Evolutionary conservation across 2,329 filamentous ascomycete species (phyloP), one percentile per base, ranked within the genome.

Genomic region (Sporothrix dimorphospora): DNA sequence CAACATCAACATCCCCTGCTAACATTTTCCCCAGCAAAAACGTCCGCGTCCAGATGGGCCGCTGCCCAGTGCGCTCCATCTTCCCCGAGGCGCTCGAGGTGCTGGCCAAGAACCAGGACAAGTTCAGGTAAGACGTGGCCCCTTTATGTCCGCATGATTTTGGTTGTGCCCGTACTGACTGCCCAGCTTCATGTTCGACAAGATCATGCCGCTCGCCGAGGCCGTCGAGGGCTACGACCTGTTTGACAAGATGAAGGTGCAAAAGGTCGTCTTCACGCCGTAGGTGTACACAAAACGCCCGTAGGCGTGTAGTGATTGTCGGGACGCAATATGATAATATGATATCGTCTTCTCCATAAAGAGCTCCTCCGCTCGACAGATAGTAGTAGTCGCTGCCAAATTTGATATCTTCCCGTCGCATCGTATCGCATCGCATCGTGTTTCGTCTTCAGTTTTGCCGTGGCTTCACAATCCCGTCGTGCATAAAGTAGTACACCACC

Each of bases 391-490:
- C 4, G 40, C 24, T 30, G n/a, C 34, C 49, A 34, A 34, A 16
- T 47, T 40, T 27, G 11, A 30, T 9, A 19, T 51, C 24, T 49
- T 16, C 27, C 3, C 9, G n/a, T 34, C 19, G 27, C 24, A 34
- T 30, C 21, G 67, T 42, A 19, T 45, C 61, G 19, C 38, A n/a
- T 40, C 42, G 19, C 47, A 7, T 9, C 30, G 27, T 55, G 1
- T 11, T n/a, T n/a, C n/a, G 21, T 38, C 24, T 34, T 86, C 82
- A 95, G 79, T 96, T 96, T 80, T 95, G 93, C 72, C 93, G 86
- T 30, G 93, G 93, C 83, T 95, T 96, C 70, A 95, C 92, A 75
- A 94, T 89, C n/a, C 92, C 93, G 80, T 95, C 92, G 77, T 95
- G 92, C 79, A 95, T 88, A 74, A 94, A 86, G 79, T 96, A 96